Evolutionary conservation across 495 filamentous ascomycete genomes (phyloP), one percentile per base, ranked within the genome.

Genomic region (Penicillium egyptiacum): DNA sequence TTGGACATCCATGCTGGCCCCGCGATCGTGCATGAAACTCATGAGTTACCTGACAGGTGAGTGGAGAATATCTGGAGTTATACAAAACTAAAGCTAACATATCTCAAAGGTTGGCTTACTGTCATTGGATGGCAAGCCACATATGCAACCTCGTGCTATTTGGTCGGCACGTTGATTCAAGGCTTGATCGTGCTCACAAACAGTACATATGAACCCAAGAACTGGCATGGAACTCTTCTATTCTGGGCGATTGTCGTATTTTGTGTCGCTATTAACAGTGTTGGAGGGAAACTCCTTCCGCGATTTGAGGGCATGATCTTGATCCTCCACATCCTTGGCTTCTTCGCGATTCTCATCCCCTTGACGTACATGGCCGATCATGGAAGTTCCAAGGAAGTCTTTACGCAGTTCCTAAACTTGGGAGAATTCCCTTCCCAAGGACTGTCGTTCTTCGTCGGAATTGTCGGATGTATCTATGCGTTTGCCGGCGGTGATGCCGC

Each of bases 1-100:
- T 54, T 83, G 79, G 80, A 73, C 72, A 10, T 75, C 76, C 1
- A 79, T 80, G 70, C 63, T 83, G n/a, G 77, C 80, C 1, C 73
- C 79, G 3, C 58, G 47, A 14, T 59, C 55, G 12, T 51, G 50
- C 31, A 68, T 72, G 53, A 74, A 75, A 40, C 70, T 81, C 41
- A 49, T 77, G 19, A 79, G 76, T 44, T 83, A 81, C 55, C 51
- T 81, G 16, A 76, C 76, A 45, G 80, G 79, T 70, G 65, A 19
- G 65, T 46, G 16, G 10, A n/a, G 7, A 5, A 10, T 17, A 35
- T 3, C 23, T 8, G 12, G 23, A n/a, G 12, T 9, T n/a, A 10
- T n/a, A 1, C 8, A 10, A 25, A 14, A 5, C 16, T 30, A 10
- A 9, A 47, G 14, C 26, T 52, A 30, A 54, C 30, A 55, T 9